Percentiles rank a stretch among this genome's conserved stretches.
Evolutionary conservation across 2,329 filamentous ascomycete genomes (phyloP).

Genomic region (Xylaria sp.): DNA sequence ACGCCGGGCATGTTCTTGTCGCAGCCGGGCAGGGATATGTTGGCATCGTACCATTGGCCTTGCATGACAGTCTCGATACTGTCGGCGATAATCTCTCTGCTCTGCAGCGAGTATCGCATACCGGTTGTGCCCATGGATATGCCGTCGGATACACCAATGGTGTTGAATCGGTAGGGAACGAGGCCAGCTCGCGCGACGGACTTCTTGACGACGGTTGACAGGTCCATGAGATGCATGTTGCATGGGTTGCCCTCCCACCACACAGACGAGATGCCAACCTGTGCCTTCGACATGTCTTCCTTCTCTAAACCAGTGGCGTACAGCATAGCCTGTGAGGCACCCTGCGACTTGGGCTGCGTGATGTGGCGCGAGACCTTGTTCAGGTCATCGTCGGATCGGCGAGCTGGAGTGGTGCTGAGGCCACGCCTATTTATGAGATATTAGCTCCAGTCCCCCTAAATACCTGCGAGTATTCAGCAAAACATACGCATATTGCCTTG

Average conservation of each 20-base stretch:
- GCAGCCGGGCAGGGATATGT: slow-evolving; percentile 95
- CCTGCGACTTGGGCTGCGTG: slow-evolving; percentile 97
- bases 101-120: slow-evolving; percentile 96
- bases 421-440: slow-evolving; percentile 55
- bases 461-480: not conserved
- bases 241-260: slow-evolving; percentile 99
- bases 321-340: slow-evolving; percentile 98
- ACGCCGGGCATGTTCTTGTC: slow-evolving; percentile 99
- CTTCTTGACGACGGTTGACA: slow-evolving; percentile 78
- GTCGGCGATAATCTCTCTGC: slow-evolving; percentile 95
- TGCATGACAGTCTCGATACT: slow-evolving; percentile 99
- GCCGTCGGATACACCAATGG: slow-evolving; percentile 94
- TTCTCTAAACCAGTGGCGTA: slow-evolving; percentile 92
- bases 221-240: slow-evolving; percentile 97
- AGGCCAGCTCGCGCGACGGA: slow-evolving; percentile 77
- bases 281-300: slow-evolving; percentile 92
- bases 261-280: slow-evolving; percentile 96
- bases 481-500: slow-evolving; percentile 48
- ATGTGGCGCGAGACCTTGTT: slow-evolving; percentile 88
- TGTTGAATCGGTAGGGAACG: slow-evolving; percentile 98
- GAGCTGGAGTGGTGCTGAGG: slow-evolving; percentile 62
- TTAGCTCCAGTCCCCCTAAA: slow-evolving; percentile 22
- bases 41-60: slow-evolving; percentile 98
- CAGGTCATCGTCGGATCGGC: slow-evolving; percentile 66
- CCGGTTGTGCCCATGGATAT: slow-evolving; percentile 99